Evolutionary conservation across 192 early-diverging fungal species (phyloP), one percentile per base, ranked within the genome.

Genomic region (Chytriomyces hyalinus): DNA sequence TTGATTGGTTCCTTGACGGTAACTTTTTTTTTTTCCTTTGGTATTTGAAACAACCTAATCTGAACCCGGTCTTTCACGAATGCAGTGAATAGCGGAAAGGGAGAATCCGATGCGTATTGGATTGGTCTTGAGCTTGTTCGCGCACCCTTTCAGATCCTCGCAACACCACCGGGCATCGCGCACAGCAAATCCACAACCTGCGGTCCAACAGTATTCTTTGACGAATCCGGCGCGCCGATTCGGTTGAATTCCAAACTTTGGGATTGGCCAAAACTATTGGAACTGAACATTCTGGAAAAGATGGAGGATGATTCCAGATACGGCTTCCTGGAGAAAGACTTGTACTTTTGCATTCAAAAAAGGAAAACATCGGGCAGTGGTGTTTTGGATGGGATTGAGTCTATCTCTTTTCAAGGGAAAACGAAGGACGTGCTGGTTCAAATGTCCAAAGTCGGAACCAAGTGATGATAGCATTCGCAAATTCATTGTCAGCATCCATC

Each of bases 1-100:
- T 75, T 24, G 73, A 80, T 28, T 57, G 57, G 57, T 45, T 71
- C 43, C 36, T 76, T n/a, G n/a, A 59, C 9, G 51, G 67, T 67
- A 24, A 8, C 15, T 57, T 57, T 57, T 20, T 4, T 20, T 20
- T 20, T 57, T 57, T 11, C 3, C 20, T 11, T 17, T 17, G 1
- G 20, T 17, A 57, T 57, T 57, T 57, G 53, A 20, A n/a, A 57
- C 53, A 57, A 57, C 53, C 3, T 57, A 13, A 57, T 36, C 36
- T 36, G 36, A 36, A 36, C 36, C 36, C 4, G 36, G 36, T 36
- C 36, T 36, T 2, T 36, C 36, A 36, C 36, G 20, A 57, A 57
- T n/a, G 20, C 13, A 57, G 53, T 20, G 53, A 57, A 13, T 13
- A 57, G 20, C 13, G 53, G 53, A 13, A 57, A 57, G 20, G 53